Evolutionary conservation across 73 alveolate genomes (phyloP), one percentile per base, ranked within the genome.

Genomic region (Uronychia binucleata): DNA sequence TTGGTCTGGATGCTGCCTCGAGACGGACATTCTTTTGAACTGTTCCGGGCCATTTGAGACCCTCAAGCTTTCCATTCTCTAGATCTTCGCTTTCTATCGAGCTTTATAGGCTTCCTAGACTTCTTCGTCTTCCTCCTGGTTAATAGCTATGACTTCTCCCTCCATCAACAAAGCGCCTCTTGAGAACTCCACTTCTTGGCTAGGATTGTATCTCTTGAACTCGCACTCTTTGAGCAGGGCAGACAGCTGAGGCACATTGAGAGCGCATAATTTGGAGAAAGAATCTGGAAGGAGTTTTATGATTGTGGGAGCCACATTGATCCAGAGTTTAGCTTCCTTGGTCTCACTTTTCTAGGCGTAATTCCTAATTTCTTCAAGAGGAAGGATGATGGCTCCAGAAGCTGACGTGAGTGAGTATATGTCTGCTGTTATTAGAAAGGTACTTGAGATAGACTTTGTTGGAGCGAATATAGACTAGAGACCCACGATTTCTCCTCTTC

Each of bases 401-500:
- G n/a, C n/a, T n/a, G n/a, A n/a, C n/a, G n/a, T n/a, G n/a, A n/a
- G n/a, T 28, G n/a, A 31, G 59, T 26, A 8, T 25, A 75, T 78
- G 31, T 75, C 31, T 34, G 34, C 84, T 31, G 84, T 78, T 34
- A 33, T 78, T 33, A 75, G 34, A n/a, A 33, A 78, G n/a, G 76
- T 33, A 57, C 58, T 79, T 34, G 86, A 28, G 30, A 35, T 19
- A 27, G 86, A 79, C 77, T n/a, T 1, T 46, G 60, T 75, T 8
- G 34, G 26, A 26, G 34, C 58, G 30, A 75, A 5, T 11, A 79
- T 13, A 28, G 28, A 57, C 58, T 79, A 75, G 33, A 79, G 78
- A 0, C 86, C 86, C 27, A 79, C 34, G n/a, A 79, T 46, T 28
- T 79, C 86, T 30, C 86, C 86, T 33, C 77, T 34, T n/a, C 78